Evolutionary conservation across 768 basidiomycete genomes (phyloP).

Genomic region (Amanita muscaria): DNA sequence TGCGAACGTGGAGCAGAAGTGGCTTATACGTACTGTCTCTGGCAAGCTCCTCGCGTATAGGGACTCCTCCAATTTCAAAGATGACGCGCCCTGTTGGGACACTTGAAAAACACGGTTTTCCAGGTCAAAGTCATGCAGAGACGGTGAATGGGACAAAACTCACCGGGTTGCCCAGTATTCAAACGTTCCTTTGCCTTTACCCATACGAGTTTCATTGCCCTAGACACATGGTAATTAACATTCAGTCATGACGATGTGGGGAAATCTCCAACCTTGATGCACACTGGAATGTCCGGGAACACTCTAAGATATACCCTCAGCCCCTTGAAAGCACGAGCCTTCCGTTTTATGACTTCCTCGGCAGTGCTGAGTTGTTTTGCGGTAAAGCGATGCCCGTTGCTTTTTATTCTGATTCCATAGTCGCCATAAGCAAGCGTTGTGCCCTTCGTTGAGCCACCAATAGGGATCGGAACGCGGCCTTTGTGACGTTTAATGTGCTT

Average conservation of each 20-base stretch:
- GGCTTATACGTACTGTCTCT: conserved; percentile 59
- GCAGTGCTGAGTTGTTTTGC: conserved; percentile 87
- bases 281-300: conserved; percentile 96
- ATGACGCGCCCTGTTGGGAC: conserved; percentile 85
- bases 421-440: conserved; percentile 89
- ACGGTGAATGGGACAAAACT: conserved; percentile 15
- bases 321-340: conserved; percentile 85
- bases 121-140: neutral
- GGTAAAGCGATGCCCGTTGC: conserved; percentile 68
- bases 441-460: conserved; percentile 87
- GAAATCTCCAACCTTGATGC: conserved; percentile 67
- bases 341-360: conserved; percentile 82
- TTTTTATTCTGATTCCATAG: conserved; percentile 86
- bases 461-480: conserved; percentile 77
- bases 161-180: conserved; percentile 96
- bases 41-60: conserved; percentile 87
- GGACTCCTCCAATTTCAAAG: conserved; percentile 87
- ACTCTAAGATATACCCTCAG: conserved; percentile 80
- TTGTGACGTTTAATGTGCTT: conserved; percentile 88
- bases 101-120: conserved; percentile 27
- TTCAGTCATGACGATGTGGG: neutral
- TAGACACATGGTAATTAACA: conserved; percentile 20
- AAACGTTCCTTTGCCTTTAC: conserved; percentile 96
- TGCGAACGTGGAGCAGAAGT: no score
- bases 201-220: conserved; percentile 99